Base-by-base conservation (phyloP, 805 yeast species). In the Jamesozyma rosinii region DNA sequence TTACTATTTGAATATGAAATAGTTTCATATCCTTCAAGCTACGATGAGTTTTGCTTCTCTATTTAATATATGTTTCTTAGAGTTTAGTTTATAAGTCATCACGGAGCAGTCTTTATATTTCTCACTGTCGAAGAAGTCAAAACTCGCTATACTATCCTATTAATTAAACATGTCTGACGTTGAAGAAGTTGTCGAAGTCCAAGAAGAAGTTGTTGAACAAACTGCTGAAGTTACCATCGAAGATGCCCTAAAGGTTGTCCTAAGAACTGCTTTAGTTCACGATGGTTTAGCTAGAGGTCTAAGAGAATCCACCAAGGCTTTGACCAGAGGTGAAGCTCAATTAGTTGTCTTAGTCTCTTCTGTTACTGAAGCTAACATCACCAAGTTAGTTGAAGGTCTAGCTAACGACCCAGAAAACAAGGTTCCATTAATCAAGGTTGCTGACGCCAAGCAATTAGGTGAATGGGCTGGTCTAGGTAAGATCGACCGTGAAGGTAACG, bases 401-500 rank as follows among this genome's bases (percentile, higher is more conserved):
- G 90, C 97, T 80, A 86, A 89, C 79, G 95, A 87, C 76, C 87
- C 94, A 68, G 95, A 86, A 70, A 79, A 81, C 74, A 85, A 86
- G 77, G 87, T 90, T 62, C 97, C 98, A 66, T 79, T 92, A 74
- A 84, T 92, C 83, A 92, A 92, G 84, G 97, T 92, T 64, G 85
- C 97, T 64, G 98, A 92, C 70, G 96, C 97, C 69, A 92, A 92
- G 83, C 85, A 87, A 79, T 82, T 92, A 70, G 99, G 99, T 81
- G 97, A 92, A 81, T 92, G 98, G 98, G 97, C 97, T 68, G 98
- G 98, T 84, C 80, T 92, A 64, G 92, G 96, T 79, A 87, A 88
- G 77, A 82, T 90, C 67, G 97, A 92, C 94, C 87, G 96, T 77
- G 97, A 92, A 67, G 99, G 98, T 77, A 88, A 90, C 80, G 96